These are phyloP conservation scores for Leccinellum rugosiceps DNA, from an alignment of 768 basidiomycete species.

Conservation along the genomic window DNA sequence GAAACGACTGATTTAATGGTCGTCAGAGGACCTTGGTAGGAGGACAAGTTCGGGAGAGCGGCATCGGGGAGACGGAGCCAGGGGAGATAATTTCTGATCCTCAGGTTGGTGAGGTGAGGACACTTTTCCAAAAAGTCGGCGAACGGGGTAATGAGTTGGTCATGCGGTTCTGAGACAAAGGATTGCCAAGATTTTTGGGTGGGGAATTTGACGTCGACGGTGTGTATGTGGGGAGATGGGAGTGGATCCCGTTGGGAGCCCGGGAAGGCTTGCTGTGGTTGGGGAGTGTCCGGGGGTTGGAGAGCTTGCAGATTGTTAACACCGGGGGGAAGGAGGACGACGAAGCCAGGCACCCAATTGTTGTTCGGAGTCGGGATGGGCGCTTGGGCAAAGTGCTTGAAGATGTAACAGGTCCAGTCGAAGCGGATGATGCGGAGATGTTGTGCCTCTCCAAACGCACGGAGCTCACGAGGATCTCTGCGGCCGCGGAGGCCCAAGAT, in stretches of 20 bases:
- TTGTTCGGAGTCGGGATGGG: background rate
- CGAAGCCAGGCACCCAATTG: slow-evolving; percentile 16
- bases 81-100: slow-evolving; percentile 27
- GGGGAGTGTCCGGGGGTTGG: background rate
- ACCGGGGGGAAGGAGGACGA: slow-evolving; percentile 7
- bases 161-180: slow-evolving; percentile 24
- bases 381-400: slow-evolving; percentile 25
- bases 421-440: slow-evolving; percentile 41
- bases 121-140: slow-evolving; percentile 23
- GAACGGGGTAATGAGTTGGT: slow-evolving; percentile 28
- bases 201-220: slow-evolving; percentile 30
- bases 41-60: slow-evolving; percentile 19
- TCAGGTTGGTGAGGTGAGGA: slow-evolving; percentile 18
- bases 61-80: slow-evolving; percentile 20
- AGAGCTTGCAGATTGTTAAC: slow-evolving; percentile 8
- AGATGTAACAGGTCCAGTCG: slow-evolving; percentile 41
- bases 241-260: slow-evolving; percentile 9
- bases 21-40: slow-evolving; percentile 26
- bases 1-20: slow-evolving; percentile 25
- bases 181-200: slow-evolving; percentile 31
- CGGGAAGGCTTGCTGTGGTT: background rate
- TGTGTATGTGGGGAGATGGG: slow-evolving; percentile 26
- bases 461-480: slow-evolving; percentile 22
- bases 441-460: slow-evolving; percentile 35
- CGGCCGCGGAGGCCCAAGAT: slow-evolving; percentile 36